Base-by-base conservation (phyloP, 1,139 yeast genomes). In the Pichia sp. region DNA sequence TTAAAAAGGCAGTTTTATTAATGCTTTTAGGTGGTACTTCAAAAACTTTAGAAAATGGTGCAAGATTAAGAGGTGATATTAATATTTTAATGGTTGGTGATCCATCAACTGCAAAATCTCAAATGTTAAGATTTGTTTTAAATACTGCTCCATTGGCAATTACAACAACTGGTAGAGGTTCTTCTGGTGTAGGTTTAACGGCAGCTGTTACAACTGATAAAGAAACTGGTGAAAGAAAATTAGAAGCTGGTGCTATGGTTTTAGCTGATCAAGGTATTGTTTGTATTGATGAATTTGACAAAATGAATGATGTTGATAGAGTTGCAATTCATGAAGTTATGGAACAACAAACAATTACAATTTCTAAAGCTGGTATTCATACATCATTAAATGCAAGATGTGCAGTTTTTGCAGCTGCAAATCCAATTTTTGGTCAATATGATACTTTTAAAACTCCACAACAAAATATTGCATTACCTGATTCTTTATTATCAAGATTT, bases 201-300 rank as follows among this genome's bases (percentile, higher is more conserved):
- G 99, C 99, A 11, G 98, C 99, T 0, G 99, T 92, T 4, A 90
- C 97, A 3, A 80, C 92, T 3, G 99, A 92, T 67, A 84, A 84
- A 61, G 98, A 92, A 67, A 92, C 98, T 1, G 98, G 98, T 47
- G 99, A 92, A 70, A 76, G 97, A 63, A 78, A 96, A 59, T 73
- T 92, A 56, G 98, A 94, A 68, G 99, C 98, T 0, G 99, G 99
- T 74, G 99, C 99, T 3, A 92, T 92, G 98, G 98, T 92, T 42
- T 73, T 94, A 55, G 99, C 97, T 9, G 98, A 92, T 68, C 75
- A 97, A 58, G 99, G 99, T 56, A 77, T 94, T 53, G 97, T 92
- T 41, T 92, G 98, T 77, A 94, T 92, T 63, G 98, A 92, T 74
- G 98, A 92, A 72, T 92, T 92, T 63, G 98, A 92, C 71, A 92